A percentile compares a stretch with the other conserved stretches of the same genome.
Evolutionary conservation across 495 filamentous ascomycete genomes (phyloP).

Genomic region (Penicillium paradoxum): DNA sequence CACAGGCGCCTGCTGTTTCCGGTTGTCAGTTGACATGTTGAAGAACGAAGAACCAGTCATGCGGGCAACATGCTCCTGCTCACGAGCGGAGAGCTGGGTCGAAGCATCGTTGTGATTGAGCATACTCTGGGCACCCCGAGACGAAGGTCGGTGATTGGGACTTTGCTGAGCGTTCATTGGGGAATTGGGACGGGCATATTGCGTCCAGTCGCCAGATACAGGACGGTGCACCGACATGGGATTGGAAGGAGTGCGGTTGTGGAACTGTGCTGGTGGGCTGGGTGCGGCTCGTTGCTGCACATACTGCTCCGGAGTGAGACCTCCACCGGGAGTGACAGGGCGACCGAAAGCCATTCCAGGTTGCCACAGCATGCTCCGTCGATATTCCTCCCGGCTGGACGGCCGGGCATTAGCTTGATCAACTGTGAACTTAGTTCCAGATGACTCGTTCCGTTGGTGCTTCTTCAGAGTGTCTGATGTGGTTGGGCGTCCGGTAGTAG

Average conservation of each 20-base stretch:
- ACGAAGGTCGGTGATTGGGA: constrained; percentile 45
- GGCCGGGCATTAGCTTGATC: constrained; percentile 35
- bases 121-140: constrained; percentile 43
- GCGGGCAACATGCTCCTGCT: constrained; percentile 90
- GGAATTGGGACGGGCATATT: constrained; percentile 43
- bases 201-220: constrained; percentile 53
- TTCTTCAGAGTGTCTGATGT: constrained; percentile 36
- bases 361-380: constrained; percentile 72
- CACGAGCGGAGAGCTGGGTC: constrained; percentile 78
- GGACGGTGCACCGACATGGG: constrained; percentile 39
- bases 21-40: constrained; percentile 55
- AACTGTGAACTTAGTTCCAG: constrained; percentile 28
- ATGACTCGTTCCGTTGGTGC: constrained; percentile 37
- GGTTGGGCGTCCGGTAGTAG: constrained; percentile 41
- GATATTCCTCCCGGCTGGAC: constrained; percentile 42
- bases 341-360: constrained; percentile 56
- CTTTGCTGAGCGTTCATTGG: constrained; percentile 34
- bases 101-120: constrained; percentile 50
- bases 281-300: constrained; percentile 76
- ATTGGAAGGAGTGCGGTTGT: constrained; percentile 54
- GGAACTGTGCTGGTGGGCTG: constrained; percentile 46
- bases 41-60: constrained; percentile 80
- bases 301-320: constrained; percentile 68
- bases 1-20: constrained; percentile 37
- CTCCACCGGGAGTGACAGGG: constrained; percentile 40